Evolutionary conservation across 2,329 filamentous ascomycete species (phyloP).

Genomic region (Ascochyta viciae-villosae): DNA sequence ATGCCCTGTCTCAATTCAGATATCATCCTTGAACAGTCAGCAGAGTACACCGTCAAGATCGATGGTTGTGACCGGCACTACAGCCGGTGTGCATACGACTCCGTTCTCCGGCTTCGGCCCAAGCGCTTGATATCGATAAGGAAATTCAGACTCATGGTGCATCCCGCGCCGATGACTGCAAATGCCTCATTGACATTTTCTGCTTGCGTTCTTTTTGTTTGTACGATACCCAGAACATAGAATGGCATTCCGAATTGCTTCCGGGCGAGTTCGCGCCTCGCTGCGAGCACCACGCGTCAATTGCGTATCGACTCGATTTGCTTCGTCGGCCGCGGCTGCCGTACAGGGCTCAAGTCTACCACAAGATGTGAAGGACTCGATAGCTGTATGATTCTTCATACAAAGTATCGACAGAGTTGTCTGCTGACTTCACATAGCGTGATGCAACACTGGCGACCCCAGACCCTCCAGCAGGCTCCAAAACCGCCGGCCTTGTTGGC

Average conservation of each 20-base stretch:
- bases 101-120: conserved; percentile 31
- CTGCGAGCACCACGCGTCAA: conserved; percentile 36
- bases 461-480: conserved; percentile 76
- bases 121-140: conserved; percentile 15
- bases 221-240: conserved; percentile 11
- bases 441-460: conserved; percentile 64
- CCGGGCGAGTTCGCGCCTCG: conserved; percentile 31
- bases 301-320: conserved; percentile 42
- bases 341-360: conserved; percentile 51
- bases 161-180: conserved; percentile 22
- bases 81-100: neutral
- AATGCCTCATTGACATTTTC: conserved; percentile 15
- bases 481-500: conserved; percentile 75
- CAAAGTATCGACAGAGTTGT: neutral
- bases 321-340: conserved; percentile 49
- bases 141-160: conserved; percentile 27
- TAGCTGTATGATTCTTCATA: conserved; percentile 35
- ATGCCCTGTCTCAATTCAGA: no score
- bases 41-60: neutral
- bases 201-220: conserved; percentile 14
- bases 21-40: no score
- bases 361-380: conserved; percentile 50
- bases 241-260: conserved; percentile 45
- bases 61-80: neutral
- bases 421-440: conserved; percentile 33